These are phyloP conservation scores for Backusella tuberculispora DNA, from an alignment of 192 early-diverging fungal species.

Conservation along the genomic window DNA sequence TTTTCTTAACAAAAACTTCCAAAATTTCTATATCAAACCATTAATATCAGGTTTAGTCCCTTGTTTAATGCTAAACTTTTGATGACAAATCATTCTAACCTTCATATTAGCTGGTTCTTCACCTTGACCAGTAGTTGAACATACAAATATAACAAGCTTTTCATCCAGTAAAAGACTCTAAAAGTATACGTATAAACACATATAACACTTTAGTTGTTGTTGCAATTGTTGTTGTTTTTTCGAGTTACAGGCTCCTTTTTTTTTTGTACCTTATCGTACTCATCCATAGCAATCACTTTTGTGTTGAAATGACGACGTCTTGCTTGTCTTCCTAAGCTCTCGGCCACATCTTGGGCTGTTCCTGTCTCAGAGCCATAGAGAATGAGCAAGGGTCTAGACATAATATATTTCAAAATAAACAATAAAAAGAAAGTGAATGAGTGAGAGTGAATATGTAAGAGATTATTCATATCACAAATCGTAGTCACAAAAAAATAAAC, in stretches of 20 bases:
- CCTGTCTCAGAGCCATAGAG: conserved; percentile 95
- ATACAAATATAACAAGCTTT: conserved; percentile 78
- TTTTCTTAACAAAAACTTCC: conserved; percentile 90
- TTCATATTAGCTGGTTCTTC: conserved; percentile 92
- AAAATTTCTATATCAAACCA: conserved; percentile 63
- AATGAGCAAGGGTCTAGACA: conserved; percentile 58
- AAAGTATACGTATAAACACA: neutral
- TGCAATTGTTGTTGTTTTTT: neutral
- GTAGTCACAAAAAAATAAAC: too few species aligned
- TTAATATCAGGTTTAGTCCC: neutral
- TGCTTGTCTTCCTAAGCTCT: conserved; percentile 79
- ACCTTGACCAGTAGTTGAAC: conserved; percentile 95
- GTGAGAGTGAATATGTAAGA: too few species aligned
- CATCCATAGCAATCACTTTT: conserved; percentile 75
- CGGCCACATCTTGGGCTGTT: conserved; percentile 88
- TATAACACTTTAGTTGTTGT: neutral
- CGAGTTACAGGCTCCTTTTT: neutral
- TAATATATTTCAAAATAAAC: neutral
- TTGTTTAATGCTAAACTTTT: neutral
- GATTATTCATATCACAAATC: too few species aligned
- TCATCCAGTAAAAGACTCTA: conserved; percentile 64
- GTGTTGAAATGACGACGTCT: conserved; percentile 72
- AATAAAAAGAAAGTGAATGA: too few species aligned
- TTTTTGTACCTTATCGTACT: conserved; percentile 60
- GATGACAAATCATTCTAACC: conserved; percentile 35